Conservation (phyloP, 768 basidiomycete species). For the Harrya chromipes region DNA sequence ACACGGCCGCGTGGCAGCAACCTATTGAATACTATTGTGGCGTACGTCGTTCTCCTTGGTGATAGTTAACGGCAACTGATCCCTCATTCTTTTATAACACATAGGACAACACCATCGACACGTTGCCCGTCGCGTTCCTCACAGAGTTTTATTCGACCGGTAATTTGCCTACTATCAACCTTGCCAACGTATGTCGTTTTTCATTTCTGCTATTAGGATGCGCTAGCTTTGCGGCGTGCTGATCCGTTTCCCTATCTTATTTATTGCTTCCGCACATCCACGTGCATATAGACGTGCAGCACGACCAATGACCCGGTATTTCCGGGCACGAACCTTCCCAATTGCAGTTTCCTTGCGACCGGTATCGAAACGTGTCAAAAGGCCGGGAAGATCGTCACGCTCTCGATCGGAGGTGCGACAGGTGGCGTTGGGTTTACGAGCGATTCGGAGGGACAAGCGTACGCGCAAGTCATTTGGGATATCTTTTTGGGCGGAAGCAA, state of each 20-base stretch:
- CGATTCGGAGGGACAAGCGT: constrained; percentile 53
- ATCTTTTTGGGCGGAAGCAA: constrained; percentile 65
- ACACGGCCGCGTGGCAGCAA: constrained; percentile 30
- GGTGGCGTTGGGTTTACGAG: constrained; percentile 60
- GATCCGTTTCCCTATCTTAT: neutral
- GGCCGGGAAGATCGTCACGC: constrained; percentile 58
- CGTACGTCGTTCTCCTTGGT: constrained; percentile 7
- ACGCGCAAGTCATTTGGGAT: constrained; percentile 66
- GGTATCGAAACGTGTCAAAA: constrained; percentile 65
- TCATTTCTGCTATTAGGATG: neutral
- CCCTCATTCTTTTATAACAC: neutral
- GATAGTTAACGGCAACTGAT: neutral
- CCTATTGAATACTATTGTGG: constrained; percentile 32
- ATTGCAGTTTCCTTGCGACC: constrained; percentile 57
- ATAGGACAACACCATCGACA: constrained; percentile 56
- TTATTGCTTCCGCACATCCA: neutral
- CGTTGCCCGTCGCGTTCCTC: constrained; percentile 60
- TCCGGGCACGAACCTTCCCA: constrained; percentile 56
- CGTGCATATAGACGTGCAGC: constrained; percentile 55
- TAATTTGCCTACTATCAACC: constrained; percentile 54
- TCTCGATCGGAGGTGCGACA: constrained; percentile 59
- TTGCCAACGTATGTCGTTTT: constrained; percentile 48
- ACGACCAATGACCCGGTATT: constrained; percentile 53
- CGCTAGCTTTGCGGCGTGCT: neutral
- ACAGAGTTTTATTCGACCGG: constrained; percentile 58